Conservation (phyloP, 2,329 filamentous ascomycete genomes). For the Nannizziopsis barbatae region DNA sequence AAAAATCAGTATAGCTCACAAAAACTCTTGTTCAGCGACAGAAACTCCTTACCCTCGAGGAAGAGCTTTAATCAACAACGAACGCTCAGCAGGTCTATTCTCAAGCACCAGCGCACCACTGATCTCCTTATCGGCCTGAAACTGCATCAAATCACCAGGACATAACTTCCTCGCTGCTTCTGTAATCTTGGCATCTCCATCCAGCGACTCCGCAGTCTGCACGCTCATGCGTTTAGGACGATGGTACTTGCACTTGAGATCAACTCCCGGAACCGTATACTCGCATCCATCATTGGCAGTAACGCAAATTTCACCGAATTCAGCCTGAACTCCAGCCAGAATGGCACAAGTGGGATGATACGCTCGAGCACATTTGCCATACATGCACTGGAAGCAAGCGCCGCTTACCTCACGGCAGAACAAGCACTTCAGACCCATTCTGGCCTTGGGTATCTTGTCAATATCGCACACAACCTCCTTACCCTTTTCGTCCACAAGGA, state of each 20-base stretch:
- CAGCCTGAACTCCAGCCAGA: slow-evolving; percentile 81
- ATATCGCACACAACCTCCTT: slow-evolving; percentile 67
- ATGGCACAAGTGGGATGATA: slow-evolving; percentile 94
- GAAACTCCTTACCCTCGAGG: slow-evolving; percentile 60
- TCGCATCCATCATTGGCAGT: slow-evolving; percentile 84
- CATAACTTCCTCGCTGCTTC: slow-evolving; percentile 58
- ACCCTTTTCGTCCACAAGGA: slow-evolving; percentile 57
- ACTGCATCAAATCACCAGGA: slow-evolving; percentile 68
- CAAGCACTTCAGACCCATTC: slow-evolving; percentile 83
- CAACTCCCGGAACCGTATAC: slow-evolving; percentile 82
- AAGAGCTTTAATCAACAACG: slow-evolving; percentile 66
- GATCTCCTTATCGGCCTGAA: slow-evolving; percentile 76
- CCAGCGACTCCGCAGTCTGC: slow-evolving; percentile 55
- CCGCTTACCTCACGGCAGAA: slow-evolving; percentile 90
- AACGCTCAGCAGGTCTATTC: slow-evolving; percentile 65
- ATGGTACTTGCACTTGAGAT: slow-evolving; percentile 92
- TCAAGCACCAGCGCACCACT: slow-evolving; percentile 82
- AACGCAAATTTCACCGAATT: slow-evolving; percentile 73
- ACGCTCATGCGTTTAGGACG: slow-evolving; percentile 75
- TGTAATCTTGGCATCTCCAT: slow-evolving; percentile 57
- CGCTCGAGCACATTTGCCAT: slow-evolving; percentile 82
- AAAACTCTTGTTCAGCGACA: not conserved
- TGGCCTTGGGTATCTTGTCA: slow-evolving; percentile 70
- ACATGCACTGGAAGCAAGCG: slow-evolving; percentile 93
- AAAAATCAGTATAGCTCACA: not conserved